Evolutionary conservation across 2,329 filamentous ascomycete species (phyloP), one percentile per base, ranked within the genome.

Genomic region (Cyclaneusma minus): DNA sequence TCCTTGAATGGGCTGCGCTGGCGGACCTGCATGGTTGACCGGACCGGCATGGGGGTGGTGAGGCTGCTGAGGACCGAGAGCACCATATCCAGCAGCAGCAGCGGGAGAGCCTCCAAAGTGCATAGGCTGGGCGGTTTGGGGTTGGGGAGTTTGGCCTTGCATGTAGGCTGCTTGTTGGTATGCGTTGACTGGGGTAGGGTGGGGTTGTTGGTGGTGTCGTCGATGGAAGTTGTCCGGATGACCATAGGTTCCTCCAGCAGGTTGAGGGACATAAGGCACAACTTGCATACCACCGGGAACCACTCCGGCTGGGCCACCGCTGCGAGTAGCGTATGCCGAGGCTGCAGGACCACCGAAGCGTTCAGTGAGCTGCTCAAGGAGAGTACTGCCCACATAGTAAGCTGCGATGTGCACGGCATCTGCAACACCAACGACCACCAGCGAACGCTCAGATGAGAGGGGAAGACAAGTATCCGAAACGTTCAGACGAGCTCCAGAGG

Each of bases 391-490:
- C 36, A 98, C 85, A 47, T 98, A 98, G 61, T 95, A 98, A 19
- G 89, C 93, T 25, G 89, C 89, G 52, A 98, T 98, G 56, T 98
- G 89, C 25, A 98, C 87, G 31, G 89, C 87, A 58, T 98, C 89
- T 28, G 89, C 89, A 31, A 98, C 89, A 50, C 89, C 89, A 55
- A 95, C 83, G 16, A 98, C 85, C 27, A 98, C 87, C 25, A 98
- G 69, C n/a, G 89, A 95, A 24, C 89, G 81, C 58, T 98, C 89
- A 32, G 84, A 92, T 11, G 89, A 98, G 34, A 94, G 68, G 25
- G 89, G 89, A 29, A 98, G 68, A 49, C 85, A 92, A 4, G 84
- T 78, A 51, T 95, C 89, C 5, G 89, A 98, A 14, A 89, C 89
- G 52, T 98, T 98, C 23, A 98, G 68, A 35, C 91, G 79, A 28